A percentile compares a stretch with the other conserved stretches of the same genome.
These are phyloP conservation scores for Curvularia verruculosa DNA, from an alignment of 2,329 filamentous ascomycete species.

Conservation along the genomic window DNA sequence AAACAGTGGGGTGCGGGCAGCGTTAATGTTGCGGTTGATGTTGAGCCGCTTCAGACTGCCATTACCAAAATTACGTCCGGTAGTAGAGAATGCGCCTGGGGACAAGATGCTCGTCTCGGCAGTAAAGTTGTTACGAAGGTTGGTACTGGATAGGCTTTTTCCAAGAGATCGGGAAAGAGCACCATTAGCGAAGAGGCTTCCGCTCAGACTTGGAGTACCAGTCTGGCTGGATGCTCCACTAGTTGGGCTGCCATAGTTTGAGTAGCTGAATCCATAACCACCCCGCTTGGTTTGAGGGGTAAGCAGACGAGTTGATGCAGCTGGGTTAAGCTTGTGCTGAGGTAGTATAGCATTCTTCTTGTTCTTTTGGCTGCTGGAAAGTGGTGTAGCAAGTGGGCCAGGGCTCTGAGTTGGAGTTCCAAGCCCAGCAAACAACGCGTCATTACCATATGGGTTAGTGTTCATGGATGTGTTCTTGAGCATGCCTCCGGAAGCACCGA, in stretches of 20 bases:
- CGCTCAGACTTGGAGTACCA: constrained; percentile 70
- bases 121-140: constrained; percentile 79
- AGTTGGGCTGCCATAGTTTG: constrained; percentile 82
- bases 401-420: constrained; percentile 71
- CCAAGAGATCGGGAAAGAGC: constrained; percentile 73
- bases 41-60: constrained; percentile 84
- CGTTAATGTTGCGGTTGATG: constrained; percentile 85
- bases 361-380: constrained; percentile 76
- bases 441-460: constrained; percentile 88
- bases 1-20: constrained; percentile 62
- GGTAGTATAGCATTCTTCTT: constrained; percentile 82
- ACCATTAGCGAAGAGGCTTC: constrained; percentile 52
- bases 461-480: constrained; percentile 60
- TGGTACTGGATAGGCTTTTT: constrained; percentile 90
- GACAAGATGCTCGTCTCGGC: constrained; percentile 84
- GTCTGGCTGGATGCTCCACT: constrained; percentile 71
- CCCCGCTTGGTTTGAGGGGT: constrained; percentile 77
- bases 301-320: constrained; percentile 76
- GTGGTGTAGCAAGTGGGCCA: constrained; percentile 88
- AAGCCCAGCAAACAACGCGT: constrained; percentile 81
- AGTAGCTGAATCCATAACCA: constrained; percentile 92
- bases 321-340: constrained; percentile 84
- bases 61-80: constrained; percentile 47
- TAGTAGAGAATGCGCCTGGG: constrained; percentile 81
- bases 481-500: constrained; percentile 59